Percentiles rank a stretch among this genome's conserved stretches.
Evolutionary conservation across 2,329 filamentous ascomycete genomes (phyloP).

Genomic region (Fusarium incarnatum): DNA sequence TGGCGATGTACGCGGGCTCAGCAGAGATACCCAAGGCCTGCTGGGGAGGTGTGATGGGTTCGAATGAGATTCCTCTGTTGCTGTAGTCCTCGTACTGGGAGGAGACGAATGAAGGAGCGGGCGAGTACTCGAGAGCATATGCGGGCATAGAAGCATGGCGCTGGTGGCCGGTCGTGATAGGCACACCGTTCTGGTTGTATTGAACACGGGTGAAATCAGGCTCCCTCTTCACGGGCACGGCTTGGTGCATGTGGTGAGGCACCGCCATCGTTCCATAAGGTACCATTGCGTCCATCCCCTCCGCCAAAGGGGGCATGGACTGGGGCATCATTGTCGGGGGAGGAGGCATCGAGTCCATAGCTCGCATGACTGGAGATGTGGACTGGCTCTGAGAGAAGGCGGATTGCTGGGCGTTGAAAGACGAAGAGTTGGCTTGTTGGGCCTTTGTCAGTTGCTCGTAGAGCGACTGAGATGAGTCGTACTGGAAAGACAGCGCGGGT

Average conservation of each 20-base stretch:
- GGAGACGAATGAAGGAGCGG: slow-evolving; percentile 97
- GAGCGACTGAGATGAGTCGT: slow-evolving; percentile 97
- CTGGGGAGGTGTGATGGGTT: slow-evolving; percentile 96
- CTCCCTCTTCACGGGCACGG: slow-evolving; percentile 83
- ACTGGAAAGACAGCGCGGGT: slow-evolving; percentile 97
- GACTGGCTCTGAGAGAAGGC: slow-evolving; percentile 81
- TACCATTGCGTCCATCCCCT: slow-evolving; percentile 79
- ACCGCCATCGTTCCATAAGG: slow-evolving; percentile 77
- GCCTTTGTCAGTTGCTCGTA: slow-evolving; percentile 99
- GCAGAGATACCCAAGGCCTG: slow-evolving; percentile 83
- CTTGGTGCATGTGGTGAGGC: slow-evolving; percentile 75
- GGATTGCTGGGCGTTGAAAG: slow-evolving; percentile 84
- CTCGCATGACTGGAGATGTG: slow-evolving; percentile 88
- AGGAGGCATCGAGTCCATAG: slow-evolving; percentile 93
- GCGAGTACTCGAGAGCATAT: slow-evolving; percentile 95
- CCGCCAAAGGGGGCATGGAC: slow-evolving; percentile 66
- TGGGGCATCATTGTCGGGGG: slow-evolving; percentile 83
- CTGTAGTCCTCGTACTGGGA: slow-evolving; percentile 99
- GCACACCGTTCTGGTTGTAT: slow-evolving; percentile 93
- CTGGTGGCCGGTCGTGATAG: slow-evolving; percentile 84
- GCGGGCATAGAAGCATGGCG: slow-evolving; percentile 98
- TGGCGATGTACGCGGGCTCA: slow-evolving; percentile 97
- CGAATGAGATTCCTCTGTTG: slow-evolving; percentile 94
- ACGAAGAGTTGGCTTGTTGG: slow-evolving; percentile 97
- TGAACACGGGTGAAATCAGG: slow-evolving; percentile 83